phyloP scores from a whole-genome alignment of 129 eudicot genomes.

The Flaveria linearis region DNA sequence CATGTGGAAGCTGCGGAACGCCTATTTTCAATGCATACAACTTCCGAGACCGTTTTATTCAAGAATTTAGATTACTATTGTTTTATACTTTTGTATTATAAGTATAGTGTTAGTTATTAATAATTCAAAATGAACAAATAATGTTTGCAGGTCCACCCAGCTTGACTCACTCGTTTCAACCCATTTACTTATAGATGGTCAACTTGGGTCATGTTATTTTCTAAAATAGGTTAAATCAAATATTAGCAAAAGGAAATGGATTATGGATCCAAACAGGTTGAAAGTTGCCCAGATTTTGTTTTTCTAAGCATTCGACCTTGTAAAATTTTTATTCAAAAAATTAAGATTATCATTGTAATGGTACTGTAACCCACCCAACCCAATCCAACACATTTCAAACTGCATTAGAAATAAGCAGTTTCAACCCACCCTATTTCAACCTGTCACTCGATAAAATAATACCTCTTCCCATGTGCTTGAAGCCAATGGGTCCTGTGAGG shows the following conservation, averaged over 20 bases:
- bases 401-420: background rate
- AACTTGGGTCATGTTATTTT: background rate
- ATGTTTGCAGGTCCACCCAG: background rate
- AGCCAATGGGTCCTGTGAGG: conserved; percentile 66
- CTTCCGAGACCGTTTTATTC: background rate
- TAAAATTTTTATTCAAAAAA: background rate
- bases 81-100: background rate
- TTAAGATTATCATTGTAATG: background rate
- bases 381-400: background rate
- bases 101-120: background rate
- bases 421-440: background rate
- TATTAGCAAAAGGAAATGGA: background rate
- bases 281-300: background rate
- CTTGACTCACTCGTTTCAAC: background rate
- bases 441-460: background rate
- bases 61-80: background rate
- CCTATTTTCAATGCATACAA: background rate
- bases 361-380: no score
- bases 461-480: conserved; percentile 93
- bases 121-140: background rate
- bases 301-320: conserved; percentile 4
- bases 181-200: background rate
- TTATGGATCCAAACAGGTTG: background rate
- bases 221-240: background rate
- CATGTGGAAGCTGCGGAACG: background rate